These are phyloP conservation scores for Populus ilicifolia DNA, from an alignment of 345 rosid species.

Conservation along the genomic window DNA sequence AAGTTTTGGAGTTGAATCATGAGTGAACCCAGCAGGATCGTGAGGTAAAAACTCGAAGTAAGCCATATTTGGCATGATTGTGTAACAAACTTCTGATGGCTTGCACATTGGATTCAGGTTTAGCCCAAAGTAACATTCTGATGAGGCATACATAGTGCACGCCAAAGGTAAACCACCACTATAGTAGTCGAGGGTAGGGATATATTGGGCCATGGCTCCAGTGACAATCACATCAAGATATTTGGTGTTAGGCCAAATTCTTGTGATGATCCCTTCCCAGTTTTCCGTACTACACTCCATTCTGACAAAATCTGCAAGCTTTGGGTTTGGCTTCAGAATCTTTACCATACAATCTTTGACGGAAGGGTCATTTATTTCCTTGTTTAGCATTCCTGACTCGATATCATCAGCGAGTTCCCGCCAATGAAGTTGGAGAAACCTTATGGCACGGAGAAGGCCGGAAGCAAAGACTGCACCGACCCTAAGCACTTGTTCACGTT, in stretches of 20 bases:
- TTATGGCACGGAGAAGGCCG: conserved; percentile 40
- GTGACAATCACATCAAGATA: conserved; percentile 42
- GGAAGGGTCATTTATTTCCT: conserved; percentile 26
- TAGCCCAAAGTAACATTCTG: conserved; percentile 42
- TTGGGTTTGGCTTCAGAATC: conserved; percentile 27
- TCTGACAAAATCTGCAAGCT: conserved; percentile 27
- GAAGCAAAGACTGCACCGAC: conserved; percentile 44
- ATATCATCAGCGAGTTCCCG: conserved; percentile 27
- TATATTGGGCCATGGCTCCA: conserved; percentile 47
- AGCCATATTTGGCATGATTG: conserved; percentile 47
- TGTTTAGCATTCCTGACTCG: conserved; percentile 26
- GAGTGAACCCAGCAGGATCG: conserved; percentile 6
- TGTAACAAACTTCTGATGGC: conserved; percentile 41
- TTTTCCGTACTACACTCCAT: conserved; percentile 25
- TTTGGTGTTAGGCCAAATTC: conserved; percentile 44
- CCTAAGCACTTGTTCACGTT: conserved; percentile 33
- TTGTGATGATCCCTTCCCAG: conserved; percentile 35
- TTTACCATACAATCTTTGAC: conserved; percentile 16
- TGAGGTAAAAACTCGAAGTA: conserved; percentile 41
- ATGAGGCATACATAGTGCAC: conserved; percentile 46
- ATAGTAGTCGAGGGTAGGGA: conserved; percentile 38
- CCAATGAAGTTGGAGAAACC: conserved; percentile 40
- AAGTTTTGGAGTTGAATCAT: conserved; percentile 24
- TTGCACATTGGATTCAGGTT: conserved; percentile 37
- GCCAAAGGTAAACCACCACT: conserved; percentile 35